A percentile compares a stretch with the other conserved stretches of the same genome.
Evolutionary conservation across 148 eudicot species (phyloP).

Genomic region (Vaccinium vitisidaea): DNA sequence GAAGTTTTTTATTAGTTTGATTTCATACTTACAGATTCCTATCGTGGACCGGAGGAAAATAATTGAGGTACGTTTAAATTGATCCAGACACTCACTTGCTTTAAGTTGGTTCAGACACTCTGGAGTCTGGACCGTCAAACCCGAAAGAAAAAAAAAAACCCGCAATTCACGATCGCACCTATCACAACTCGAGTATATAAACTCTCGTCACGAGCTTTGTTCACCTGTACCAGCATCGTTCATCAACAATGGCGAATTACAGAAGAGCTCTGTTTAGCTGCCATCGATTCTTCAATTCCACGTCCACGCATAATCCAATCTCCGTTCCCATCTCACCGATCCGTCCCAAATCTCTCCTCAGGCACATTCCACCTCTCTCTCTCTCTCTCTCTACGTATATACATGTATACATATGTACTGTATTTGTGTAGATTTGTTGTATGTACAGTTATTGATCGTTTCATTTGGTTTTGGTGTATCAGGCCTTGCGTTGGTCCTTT

Average conservation of each 20-base stretch:
- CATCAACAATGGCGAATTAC: constrained; percentile 36
- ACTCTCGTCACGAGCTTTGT: too few relatives aligned
- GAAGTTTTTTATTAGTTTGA: too few relatives aligned
- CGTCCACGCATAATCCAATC: not conserved
- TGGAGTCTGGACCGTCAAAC: too few relatives aligned
- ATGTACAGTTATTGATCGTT: not conserved
- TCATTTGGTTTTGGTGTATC: not conserved
- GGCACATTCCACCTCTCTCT: constrained; percentile 12
- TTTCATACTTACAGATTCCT: too few relatives aligned
- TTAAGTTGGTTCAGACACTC: too few relatives aligned
- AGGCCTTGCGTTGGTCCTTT: constrained; percentile 36
- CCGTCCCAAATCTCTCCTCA: constrained; percentile 9
- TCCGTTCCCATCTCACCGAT: not conserved
- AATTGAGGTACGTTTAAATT: too few relatives aligned
- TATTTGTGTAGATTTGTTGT: not conserved
- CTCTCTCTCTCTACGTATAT: not conserved
- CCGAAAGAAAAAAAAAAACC: too few relatives aligned
- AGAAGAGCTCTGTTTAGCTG: constrained; percentile 36
- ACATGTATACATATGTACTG: not conserved
- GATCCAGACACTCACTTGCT: too few relatives aligned
- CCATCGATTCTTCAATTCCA: constrained; percentile 32
- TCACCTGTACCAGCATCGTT: not conserved
- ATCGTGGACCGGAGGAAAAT: too few relatives aligned
- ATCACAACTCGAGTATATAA: too few relatives aligned
- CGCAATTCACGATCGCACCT: too few relatives aligned